Conservation (phyloP, 2,329 filamentous ascomycete species). For the Triangularia setosa region DNA sequence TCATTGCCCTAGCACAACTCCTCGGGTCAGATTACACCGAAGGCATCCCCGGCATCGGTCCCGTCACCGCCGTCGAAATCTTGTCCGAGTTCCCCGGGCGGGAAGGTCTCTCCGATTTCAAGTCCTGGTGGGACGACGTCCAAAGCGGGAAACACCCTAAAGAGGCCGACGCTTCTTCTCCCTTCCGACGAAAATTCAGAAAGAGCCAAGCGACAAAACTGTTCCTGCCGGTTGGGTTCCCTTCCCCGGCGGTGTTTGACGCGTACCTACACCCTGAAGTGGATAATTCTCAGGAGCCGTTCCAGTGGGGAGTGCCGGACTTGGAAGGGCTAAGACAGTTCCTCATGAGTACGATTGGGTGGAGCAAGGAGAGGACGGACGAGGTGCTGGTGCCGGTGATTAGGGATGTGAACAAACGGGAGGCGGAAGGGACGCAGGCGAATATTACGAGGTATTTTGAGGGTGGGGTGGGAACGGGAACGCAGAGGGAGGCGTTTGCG, state of each 20-base stretch:
- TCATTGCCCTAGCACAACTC: constrained; percentile 86
- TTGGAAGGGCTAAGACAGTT: constrained; percentile 79
- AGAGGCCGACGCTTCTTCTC: constrained; percentile 53
- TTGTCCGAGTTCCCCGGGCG: constrained; percentile 76
- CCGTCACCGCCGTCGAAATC: constrained; percentile 91
- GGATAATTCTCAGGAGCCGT: constrained; percentile 70
- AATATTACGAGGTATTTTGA: constrained; percentile 95
- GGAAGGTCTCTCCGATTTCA: constrained; percentile 67
- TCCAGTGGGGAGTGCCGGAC: constrained; percentile 96
- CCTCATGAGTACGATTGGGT: constrained; percentile 88
- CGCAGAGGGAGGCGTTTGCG: constrained; percentile 27
- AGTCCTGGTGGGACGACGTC: constrained; percentile 80
- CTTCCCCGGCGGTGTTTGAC: constrained; percentile 69
- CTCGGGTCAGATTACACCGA: constrained; percentile 95
- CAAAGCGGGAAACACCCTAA: constrained; percentile 65
- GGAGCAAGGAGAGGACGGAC: constrained; percentile 86
- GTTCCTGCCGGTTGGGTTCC: constrained; percentile 78
- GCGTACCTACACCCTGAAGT: constrained; percentile 88
- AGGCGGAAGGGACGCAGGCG: constrained; percentile 84
- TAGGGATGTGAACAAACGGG: constrained; percentile 85
- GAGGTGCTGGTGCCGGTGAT: constrained; percentile 96
- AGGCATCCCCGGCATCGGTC: constrained; percentile 83
- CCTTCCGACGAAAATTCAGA: constrained; percentile 83
- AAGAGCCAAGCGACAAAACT: constrained; percentile 75
- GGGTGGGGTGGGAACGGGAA: constrained; percentile 52